Base-by-base conservation (phyloP, 805 yeast genomes). In the Lachancea quebecensis region DNA sequence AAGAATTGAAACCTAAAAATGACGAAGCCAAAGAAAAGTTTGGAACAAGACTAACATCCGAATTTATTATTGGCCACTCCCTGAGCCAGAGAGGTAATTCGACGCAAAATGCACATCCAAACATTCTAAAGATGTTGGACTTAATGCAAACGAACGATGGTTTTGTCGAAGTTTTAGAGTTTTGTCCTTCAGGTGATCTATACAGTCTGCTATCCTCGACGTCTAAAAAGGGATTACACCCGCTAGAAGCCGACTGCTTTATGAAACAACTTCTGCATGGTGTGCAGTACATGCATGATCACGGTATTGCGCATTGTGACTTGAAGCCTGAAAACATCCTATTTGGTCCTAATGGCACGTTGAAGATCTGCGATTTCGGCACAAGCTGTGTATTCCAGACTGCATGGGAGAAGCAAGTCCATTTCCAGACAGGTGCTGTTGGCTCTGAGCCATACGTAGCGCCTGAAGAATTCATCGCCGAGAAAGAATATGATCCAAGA, bases 241-340 rank as follows among this genome's bases (percentile, higher is more conserved):
- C 72, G 4, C 56, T 70, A 14, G 96, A 90, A 61, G 80, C 91
- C 30, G 96, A 90, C 64, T 90, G 97, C 64, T 85, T 85, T 58
- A 77, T 88, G 70, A 89, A 89, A 59, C 97, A 90, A 62, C 75
- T 88, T 31, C 68, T 90, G 51, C 78, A 81, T 52, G 97, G 95
- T 1, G 75, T 90, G 28, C 75, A 80, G 27, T 88, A 85, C 64
- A 81, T 91, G 81, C 97, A 90, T 64, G 75, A 80, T 9, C 89
- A 83, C 65, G 97, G 97, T 30, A 91, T 90, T 28, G 91, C 96
- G 0, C 97, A 90, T 64, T 85, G 96, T 58, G 97, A 90, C 59
- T 70, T 90, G 49, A 90, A 90, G 65, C 89, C 95, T 10, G 97
- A 90, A 58, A 90, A 90, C 62, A 70, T 90, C 25, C 62, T 90